Conservation (phyloP, 1,284 basidiomycete species). For the Ganoderma meredithae region DNA sequence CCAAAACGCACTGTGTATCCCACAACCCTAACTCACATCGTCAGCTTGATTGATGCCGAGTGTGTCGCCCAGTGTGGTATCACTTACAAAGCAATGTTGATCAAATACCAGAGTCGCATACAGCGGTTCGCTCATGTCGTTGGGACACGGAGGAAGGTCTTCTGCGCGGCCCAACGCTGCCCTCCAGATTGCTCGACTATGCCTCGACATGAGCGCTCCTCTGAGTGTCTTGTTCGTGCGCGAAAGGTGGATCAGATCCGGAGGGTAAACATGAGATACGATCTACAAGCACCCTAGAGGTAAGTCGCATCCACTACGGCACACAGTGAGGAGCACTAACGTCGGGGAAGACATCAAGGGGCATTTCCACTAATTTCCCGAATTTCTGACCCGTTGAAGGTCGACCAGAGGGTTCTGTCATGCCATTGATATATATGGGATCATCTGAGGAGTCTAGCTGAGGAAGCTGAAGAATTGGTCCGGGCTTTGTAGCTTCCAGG, state of each 20-base stretch:
- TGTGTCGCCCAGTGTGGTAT: too few species aligned
- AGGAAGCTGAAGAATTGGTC: too few species aligned
- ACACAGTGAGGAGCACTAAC: too few species aligned
- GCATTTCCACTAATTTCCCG: too few species aligned
- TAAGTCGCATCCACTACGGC: too few species aligned
- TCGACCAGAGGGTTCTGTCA: too few species aligned
- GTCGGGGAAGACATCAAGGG: too few species aligned
- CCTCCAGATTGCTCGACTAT: neutral
- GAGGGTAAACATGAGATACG: neutral
- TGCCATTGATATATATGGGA: too few species aligned
- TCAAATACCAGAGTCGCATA: conserved; percentile 37
- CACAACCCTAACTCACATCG: neutral
- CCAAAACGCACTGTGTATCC: neutral
- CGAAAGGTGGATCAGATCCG: neutral
- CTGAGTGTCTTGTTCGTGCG: neutral
- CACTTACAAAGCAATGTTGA: neutral
- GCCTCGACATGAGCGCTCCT: neutral
- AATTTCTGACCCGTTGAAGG: too few species aligned
- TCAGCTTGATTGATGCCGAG: too few species aligned
- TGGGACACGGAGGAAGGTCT: neutral
- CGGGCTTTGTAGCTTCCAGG: too few species aligned
- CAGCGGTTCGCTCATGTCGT: conserved; percentile 24
- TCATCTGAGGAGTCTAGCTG: too few species aligned
- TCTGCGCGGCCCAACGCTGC: neutral
- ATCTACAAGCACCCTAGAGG: neutral